A percentile compares a stretch with the other conserved stretches of the same genome.
Evolutionary conservation across 2,329 filamentous ascomycete species (phyloP).

Genomic region (Setomelanomma holmii): DNA sequence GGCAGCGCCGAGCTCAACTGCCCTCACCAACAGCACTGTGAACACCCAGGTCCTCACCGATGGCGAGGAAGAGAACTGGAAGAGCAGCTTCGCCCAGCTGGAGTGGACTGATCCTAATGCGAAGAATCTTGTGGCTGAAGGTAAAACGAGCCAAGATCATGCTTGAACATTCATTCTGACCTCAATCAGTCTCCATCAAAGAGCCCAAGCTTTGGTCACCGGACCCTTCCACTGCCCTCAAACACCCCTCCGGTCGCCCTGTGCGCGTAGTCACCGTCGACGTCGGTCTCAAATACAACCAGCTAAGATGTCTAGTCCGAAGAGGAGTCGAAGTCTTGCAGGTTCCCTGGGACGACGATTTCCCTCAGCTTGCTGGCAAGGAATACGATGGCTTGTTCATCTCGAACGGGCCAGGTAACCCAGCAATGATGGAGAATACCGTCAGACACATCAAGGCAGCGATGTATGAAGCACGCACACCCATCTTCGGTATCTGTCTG

Average conservation of each 20-base stretch:
- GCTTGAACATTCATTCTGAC: slow-evolving; percentile 26
- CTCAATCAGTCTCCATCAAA: slow-evolving; percentile 80
- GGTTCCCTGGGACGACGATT: slow-evolving; percentile 95
- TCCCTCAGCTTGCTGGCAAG: slow-evolving; percentile 75
- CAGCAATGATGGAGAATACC: slow-evolving; percentile 80
- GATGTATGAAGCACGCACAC: slow-evolving; percentile 79
- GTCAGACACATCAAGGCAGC: slow-evolving; percentile 79
- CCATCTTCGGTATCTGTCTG: slow-evolving; percentile 95
- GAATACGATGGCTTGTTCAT: slow-evolving; percentile 97
- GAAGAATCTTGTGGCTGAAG: slow-evolving; percentile 91
- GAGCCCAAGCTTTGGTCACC: slow-evolving; percentile 86
- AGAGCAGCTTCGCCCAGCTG: slow-evolving; percentile 73
- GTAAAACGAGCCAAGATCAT: slow-evolving; percentile 61
- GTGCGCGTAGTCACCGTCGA: slow-evolving; percentile 92
- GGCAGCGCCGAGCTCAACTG: slow-evolving; percentile 28
- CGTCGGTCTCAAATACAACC: slow-evolving; percentile 98
- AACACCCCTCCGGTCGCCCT: slow-evolving; percentile 86
- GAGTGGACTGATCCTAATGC: slow-evolving; percentile 93
- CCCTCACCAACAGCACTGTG: slow-evolving; percentile 50
- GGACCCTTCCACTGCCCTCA: slow-evolving; percentile 71
- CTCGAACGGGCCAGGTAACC: slow-evolving; percentile 97
- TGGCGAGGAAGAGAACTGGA: slow-evolving; percentile 51
- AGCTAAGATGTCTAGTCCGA: slow-evolving; percentile 88
- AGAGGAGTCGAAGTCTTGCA: slow-evolving; percentile 93
- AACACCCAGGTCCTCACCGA: slow-evolving; percentile 43